These are phyloP conservation scores for Arthrinium puccinioides DNA, from an alignment of 2,329 filamentous ascomycete species.

Conservation along the genomic window DNA sequence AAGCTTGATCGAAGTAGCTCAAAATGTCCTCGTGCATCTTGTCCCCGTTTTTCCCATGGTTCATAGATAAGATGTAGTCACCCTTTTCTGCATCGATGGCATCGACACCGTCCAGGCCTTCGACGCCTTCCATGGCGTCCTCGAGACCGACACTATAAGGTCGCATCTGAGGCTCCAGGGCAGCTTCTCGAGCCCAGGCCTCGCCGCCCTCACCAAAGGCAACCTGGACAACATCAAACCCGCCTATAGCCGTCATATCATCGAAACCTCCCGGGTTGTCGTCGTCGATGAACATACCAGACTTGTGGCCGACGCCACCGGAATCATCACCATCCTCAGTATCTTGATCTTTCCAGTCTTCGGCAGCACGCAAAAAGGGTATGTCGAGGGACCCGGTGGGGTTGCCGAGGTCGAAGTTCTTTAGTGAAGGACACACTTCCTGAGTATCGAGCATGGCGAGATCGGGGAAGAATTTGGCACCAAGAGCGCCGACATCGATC, in stretches of 20 bases:
- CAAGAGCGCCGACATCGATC: constrained; percentile 71
- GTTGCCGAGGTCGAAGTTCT: constrained; percentile 86
- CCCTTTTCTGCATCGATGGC: constrained; percentile 57
- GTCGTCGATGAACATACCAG: constrained; percentile 78
- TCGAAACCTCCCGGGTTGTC: constrained; percentile 79
- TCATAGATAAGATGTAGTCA: constrained; percentile 75
- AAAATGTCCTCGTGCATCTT: constrained; percentile 85
- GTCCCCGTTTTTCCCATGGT: constrained; percentile 58
- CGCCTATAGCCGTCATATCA: constrained; percentile 65
- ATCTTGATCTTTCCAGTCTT: constrained; percentile 73
- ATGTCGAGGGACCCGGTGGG: constrained; percentile 80
- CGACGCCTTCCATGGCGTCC: constrained; percentile 43
- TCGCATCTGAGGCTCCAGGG: constrained; percentile 77
- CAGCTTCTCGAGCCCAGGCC: constrained; percentile 87
- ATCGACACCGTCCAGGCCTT: constrained; percentile 43
- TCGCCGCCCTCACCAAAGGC: constrained; percentile 95
- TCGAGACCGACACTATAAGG: constrained; percentile 60
- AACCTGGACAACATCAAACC: constrained; percentile 64
- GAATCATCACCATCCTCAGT: constrained; percentile 49
- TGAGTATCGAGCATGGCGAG: constrained; percentile 70
- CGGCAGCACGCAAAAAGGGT: constrained; percentile 81
- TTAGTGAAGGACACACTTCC: constrained; percentile 91
- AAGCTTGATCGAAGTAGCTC: constrained; percentile 93
- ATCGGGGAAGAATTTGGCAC: constrained; percentile 78
- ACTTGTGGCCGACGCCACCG: constrained; percentile 55